Base-by-base conservation (phyloP, 108 stramenopile species). In the Chaetoceros muelleri region DNA sequence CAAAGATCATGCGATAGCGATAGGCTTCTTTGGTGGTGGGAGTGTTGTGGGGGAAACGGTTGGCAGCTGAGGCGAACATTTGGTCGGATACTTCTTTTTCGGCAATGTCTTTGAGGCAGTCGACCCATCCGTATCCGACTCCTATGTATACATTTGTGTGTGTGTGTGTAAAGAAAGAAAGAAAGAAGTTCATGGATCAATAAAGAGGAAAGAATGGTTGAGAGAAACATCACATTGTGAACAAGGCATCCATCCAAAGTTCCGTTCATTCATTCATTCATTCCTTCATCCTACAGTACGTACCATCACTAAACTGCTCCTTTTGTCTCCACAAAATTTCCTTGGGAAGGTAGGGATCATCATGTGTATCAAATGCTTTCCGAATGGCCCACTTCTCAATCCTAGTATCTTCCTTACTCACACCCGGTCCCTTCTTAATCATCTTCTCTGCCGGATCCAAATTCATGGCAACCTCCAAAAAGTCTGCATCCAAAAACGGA, bases 241-340 rank as follows among this genome's bases (percentile, higher is more conserved):
- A 8, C 58, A 16, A 46, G 5, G 25, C 5, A n/a, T 53, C 22
- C 20, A 62, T 23, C 19, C n/a, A 60, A 48, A 25, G 18, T 31
- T 26, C 30, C 13, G 28, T 24, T 10, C 3, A 18, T 7, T 8
- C 5, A 31, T 26, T 5, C 29, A 46, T 31, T 24, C n/a, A 19
- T 1, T 31, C 49, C 26, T 29, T 8, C 28, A 63, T n/a, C 44
- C 5, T 17, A 30, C 18, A 25, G 13, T n/a, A 59, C 79, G 65
- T 53, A 83, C 86, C 98, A 61, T 99, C 98, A 78, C 89, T 93
- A 67, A 97, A 96, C 79, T 97, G 96, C 74, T 97, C 98, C 85
- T 99, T 99, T 74, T 97, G 96, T 62, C 98, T 88, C 96, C 96
- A 99, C 63, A 99, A 81, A 67, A 99, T 95, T 27, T 96, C 86